Evolutionary conservation across 768 basidiomycete genomes (phyloP).

Genomic region (Podaxis sp.): DNA sequence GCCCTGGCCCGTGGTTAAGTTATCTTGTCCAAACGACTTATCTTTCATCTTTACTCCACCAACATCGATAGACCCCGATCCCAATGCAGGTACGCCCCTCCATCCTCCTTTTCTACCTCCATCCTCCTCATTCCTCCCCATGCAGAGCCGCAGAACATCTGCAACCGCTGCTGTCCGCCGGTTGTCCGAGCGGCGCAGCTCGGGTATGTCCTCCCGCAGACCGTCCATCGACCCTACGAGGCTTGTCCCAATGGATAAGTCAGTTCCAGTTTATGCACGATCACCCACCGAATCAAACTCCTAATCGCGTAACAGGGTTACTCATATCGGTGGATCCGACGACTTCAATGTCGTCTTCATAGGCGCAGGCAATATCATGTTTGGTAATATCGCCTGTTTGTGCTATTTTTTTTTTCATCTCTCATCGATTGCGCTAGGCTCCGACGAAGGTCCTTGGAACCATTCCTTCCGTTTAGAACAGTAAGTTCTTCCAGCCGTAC

Average conservation of each 20-base stretch:
- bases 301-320: slow-evolving; percentile 32
- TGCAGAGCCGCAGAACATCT: slow-evolving; percentile 42
- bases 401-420: not conserved
- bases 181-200: slow-evolving; percentile 44
- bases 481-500: slow-evolving; percentile 38
- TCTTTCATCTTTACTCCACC: slow-evolving; percentile 9
- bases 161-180: slow-evolving; percentile 36
- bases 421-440: slow-evolving; percentile 45
- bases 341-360: slow-evolving; percentile 94
- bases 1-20: not conserved
- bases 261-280: slow-evolving; percentile 18
- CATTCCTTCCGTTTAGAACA: slow-evolving; percentile 90
- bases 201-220: slow-evolving; percentile 50
- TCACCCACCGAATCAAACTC: slow-evolving; percentile 16
- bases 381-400: slow-evolving; percentile 48
- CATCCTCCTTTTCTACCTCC: slow-evolving; percentile 12
- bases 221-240: slow-evolving; percentile 76
- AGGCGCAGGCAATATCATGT: slow-evolving; percentile 98
- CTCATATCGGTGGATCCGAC: slow-evolving; percentile 56
- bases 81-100: slow-evolving; percentile 9
- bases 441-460: slow-evolving; percentile 89
- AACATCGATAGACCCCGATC: not conserved
- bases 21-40: not conserved
- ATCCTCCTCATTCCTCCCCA: slow-evolving; percentile 13
- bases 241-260: slow-evolving; percentile 83